phyloP scores from a whole-genome alignment of 1,284 basidiomycete species.

The Ustilago shanxiensis region DNA sequence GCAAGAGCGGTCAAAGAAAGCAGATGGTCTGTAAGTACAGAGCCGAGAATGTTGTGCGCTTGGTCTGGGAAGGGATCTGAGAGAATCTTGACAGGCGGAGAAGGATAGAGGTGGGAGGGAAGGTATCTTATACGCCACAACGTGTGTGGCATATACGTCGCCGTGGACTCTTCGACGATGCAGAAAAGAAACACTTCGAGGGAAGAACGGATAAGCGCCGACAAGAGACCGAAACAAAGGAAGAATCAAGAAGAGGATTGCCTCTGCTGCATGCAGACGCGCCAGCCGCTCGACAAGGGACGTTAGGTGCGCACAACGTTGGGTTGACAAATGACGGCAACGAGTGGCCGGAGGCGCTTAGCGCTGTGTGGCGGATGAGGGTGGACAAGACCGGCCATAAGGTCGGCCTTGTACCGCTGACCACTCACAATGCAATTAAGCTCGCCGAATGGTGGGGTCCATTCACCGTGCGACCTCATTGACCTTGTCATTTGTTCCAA shows the following conservation, averaged over 20 bases:
- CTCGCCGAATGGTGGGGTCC: constrained; percentile 17
- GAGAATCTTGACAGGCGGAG: constrained; percentile 1
- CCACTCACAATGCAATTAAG: not conserved
- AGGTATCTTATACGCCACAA: constrained; percentile 19
- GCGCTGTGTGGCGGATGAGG: not conserved
- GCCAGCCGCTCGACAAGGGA: constrained; percentile 24
- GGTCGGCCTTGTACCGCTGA: constrained; percentile 9
- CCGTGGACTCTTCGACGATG: too few relatives aligned
- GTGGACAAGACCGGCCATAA: constrained; percentile 37
- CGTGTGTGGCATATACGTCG: too few relatives aligned
- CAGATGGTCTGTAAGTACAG: too few relatives aligned
- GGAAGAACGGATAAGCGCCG: not conserved
- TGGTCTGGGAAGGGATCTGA: not conserved
- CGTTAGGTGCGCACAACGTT: constrained; percentile 10
- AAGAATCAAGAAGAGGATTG: not conserved
- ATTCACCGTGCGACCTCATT: constrained; percentile 20
- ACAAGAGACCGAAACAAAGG: not conserved
- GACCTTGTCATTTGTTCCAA: not conserved
- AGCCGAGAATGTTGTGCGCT: too few relatives aligned
- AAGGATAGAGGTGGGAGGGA: constrained; percentile 1
- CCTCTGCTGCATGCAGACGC: constrained; percentile 12
- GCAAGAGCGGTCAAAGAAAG: too few relatives aligned
- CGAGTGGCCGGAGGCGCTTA: not conserved
- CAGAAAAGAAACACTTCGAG: constrained; percentile 6
- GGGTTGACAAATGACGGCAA: not conserved